A percentile compares a stretch with the other conserved stretches of the same genome.
phyloP scores from a whole-genome alignment of 1,284 basidiomycete genomes.

The Rhodotorula sp. region DNA sequence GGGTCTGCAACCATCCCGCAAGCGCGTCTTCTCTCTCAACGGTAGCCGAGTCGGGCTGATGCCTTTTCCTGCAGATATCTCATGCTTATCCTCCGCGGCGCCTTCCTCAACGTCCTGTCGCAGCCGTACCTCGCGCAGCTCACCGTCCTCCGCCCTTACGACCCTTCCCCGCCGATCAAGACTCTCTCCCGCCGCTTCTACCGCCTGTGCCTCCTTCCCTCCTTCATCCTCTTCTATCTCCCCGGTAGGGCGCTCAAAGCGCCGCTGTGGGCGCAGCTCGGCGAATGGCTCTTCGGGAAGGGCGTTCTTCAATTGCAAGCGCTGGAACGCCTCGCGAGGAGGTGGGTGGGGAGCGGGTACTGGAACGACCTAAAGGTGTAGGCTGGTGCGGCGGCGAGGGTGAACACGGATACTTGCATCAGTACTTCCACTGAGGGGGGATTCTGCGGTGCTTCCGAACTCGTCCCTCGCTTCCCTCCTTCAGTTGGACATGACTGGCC shows the following conservation, averaged over 20 bases:
- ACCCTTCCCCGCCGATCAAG: conserved; percentile 3
- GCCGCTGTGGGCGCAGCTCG: neutral
- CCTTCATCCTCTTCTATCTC: conserved; percentile 20
- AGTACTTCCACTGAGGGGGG: too few relatives aligned
- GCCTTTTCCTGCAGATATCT: conserved; percentile 12
- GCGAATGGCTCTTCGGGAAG: neutral
- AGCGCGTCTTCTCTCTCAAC: too few relatives aligned
- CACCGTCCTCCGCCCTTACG: conserved; percentile 24
- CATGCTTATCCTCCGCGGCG: conserved; percentile 25
- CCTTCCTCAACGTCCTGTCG: conserved; percentile 31
- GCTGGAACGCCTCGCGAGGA: conserved; percentile 7
- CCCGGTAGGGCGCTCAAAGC: neutral
- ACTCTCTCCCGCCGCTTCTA: neutral
- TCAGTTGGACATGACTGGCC: too few relatives aligned
- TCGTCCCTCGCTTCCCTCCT: too few relatives aligned
- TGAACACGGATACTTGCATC: neutral
- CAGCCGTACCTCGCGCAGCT: conserved; percentile 34
- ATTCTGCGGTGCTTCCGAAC: too few relatives aligned
- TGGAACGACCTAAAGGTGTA: conserved; percentile 7
- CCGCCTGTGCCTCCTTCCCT: conserved; percentile 17
- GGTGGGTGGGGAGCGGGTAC: conserved; percentile 20
- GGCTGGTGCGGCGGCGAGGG: neutral
- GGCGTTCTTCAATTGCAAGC: neutral
- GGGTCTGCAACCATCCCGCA: conserved; percentile 8
- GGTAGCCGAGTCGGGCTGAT: neutral